Conservation (phyloP, 495 filamentous ascomycete species). For the Cercophora samala region DNA sequence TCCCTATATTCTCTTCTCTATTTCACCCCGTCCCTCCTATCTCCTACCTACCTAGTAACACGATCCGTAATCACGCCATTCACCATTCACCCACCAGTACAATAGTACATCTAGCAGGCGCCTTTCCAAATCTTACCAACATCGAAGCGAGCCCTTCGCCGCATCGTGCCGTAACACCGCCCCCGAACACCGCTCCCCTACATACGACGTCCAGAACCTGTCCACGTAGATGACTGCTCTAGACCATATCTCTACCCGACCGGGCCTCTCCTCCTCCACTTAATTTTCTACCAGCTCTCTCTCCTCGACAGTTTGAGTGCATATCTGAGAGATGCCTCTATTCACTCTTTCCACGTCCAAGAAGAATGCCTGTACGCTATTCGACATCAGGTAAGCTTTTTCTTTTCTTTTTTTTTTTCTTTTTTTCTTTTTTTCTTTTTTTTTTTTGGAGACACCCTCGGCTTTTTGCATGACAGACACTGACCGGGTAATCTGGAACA, state of each 20-base stretch:
- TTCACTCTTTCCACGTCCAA: conserved; percentile 50
- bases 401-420: no score
- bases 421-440: conserved; percentile 7
- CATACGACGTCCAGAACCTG: conserved; percentile 8
- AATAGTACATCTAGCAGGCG: background rate
- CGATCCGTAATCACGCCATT: background rate
- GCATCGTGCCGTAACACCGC: conserved; percentile 8
- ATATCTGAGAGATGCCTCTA: conserved; percentile 42
- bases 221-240: conserved; percentile 11
- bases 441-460: conserved; percentile 52
- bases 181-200: conserved; percentile 14
- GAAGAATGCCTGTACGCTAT: conserved; percentile 42
- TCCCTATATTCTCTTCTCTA: background rate
- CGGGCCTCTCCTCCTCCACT: conserved; percentile 6
- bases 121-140: conserved; percentile 5
- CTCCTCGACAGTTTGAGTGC: background rate
- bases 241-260: conserved; percentile 15
- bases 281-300: conserved; percentile 1
- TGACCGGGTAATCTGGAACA: background rate
- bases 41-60: background rate
- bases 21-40: background rate
- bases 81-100: background rate
- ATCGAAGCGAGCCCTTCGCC: conserved; percentile 5
- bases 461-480: conserved; percentile 41
- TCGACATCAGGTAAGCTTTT: conserved; percentile 52